Conservation (phyloP, 495 filamentous ascomycete genomes). For the Delitschia confertaspora region DNA sequence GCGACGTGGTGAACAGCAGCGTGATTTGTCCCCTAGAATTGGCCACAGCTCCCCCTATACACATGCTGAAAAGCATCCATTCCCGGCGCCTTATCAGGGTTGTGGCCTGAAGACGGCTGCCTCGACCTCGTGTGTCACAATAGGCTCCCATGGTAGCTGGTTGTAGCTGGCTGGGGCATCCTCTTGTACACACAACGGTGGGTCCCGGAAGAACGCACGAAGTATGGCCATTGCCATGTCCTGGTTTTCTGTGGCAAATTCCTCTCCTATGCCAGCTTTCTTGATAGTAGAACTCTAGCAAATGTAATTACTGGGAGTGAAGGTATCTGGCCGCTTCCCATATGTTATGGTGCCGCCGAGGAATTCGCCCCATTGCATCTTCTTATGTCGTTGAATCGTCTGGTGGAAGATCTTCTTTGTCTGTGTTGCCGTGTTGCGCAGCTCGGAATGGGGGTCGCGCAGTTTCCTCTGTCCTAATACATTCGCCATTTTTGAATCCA, state of each 20-base stretch:
- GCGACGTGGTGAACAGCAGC: conserved; percentile 11
- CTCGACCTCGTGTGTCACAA: conserved; percentile 19
- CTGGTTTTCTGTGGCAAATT: conserved; percentile 6
- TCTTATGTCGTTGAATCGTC: conserved; percentile 11
- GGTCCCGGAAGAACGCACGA: conserved; percentile 14
- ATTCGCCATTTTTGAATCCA: too few species aligned
- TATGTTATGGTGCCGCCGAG: conserved; percentile 9
- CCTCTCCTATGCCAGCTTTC: too few species aligned
- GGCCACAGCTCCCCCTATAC: conserved; percentile 25
- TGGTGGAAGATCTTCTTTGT: conserved; percentile 14
- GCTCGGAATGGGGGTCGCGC: too few species aligned
- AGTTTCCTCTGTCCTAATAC: too few species aligned
- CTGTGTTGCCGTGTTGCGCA: conserved; percentile 8
- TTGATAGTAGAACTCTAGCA: too few species aligned
- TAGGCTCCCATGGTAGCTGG: conserved; percentile 12
- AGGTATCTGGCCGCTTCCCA: conserved; percentile 11
- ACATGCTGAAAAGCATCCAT: conserved; percentile 11
- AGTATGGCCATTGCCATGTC: conserved; percentile 14
- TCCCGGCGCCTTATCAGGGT: conserved; percentile 22
- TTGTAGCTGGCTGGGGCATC: conserved; percentile 3
- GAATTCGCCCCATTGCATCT: conserved; percentile 9
- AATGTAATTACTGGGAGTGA: too few species aligned
- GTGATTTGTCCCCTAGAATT: conserved; percentile 13
- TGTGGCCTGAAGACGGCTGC: conserved; percentile 15
- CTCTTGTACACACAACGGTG: conserved; percentile 11